Evolutionary conservation across 768 basidiomycete genomes (phyloP).

Genomic region (Amanita thiersii): DNA sequence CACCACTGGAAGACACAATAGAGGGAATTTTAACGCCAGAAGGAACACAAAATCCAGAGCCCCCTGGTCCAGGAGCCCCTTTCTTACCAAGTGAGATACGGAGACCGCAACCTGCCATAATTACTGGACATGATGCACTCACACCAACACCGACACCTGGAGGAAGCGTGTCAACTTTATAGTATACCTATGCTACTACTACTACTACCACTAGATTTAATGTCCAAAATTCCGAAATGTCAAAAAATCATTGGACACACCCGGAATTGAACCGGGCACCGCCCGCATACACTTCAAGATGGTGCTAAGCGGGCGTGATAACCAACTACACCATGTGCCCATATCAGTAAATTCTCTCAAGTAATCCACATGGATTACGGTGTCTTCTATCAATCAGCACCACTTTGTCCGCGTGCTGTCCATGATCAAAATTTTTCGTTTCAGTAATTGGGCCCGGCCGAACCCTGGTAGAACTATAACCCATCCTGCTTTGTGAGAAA

Average conservation of each 20-base stretch:
- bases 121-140: conserved; percentile 33
- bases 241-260: conserved; percentile 8
- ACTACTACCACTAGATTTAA: neutral
- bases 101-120: conserved; percentile 28
- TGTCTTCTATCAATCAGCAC: too few species aligned
- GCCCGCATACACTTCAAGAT: conserved; percentile 5
- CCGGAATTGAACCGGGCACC: conserved; percentile 12
- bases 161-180: conserved; percentile 1
- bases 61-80: conserved; percentile 45
- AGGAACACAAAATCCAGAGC: conserved; percentile 50
- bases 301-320: conserved; percentile 13
- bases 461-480: too few species aligned
- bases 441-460: too few species aligned
- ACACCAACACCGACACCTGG: conserved; percentile 24
- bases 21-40: conserved; percentile 32
- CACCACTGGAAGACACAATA: conserved; percentile 14
- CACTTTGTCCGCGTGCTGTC: too few species aligned
- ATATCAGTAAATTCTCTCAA: too few species aligned
- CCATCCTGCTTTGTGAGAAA: too few species aligned
- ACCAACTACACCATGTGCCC: conserved; percentile 11
- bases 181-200: neutral
- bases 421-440: too few species aligned
- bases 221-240: neutral
- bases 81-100: conserved; percentile 32
- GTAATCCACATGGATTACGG: too few species aligned